Conservation (phyloP, 2,329 filamentous ascomycete genomes). For the Sporothrix curviconia region DNA sequence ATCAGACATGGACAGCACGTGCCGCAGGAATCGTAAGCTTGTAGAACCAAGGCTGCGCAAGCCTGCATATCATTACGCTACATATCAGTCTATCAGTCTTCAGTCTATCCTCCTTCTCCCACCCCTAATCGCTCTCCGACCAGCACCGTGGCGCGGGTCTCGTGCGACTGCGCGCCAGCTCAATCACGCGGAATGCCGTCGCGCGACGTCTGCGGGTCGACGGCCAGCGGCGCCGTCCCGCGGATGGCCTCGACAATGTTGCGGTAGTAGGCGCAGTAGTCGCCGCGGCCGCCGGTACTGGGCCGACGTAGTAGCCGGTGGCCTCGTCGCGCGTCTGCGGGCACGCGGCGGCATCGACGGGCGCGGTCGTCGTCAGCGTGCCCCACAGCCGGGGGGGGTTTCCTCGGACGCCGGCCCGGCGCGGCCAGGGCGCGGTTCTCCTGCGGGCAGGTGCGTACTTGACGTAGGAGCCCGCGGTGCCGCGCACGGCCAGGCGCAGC, state of each 20-base stretch:
- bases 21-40: too few relatives aligned
- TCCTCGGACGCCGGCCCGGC: constrained; percentile 19
- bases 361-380: constrained; percentile 32
- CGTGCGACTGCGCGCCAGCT: constrained; percentile 32
- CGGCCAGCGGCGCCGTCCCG: constrained; percentile 31
- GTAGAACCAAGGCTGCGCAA: too few relatives aligned
- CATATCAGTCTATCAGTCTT: background rate
- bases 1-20: background rate
- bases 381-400: constrained; percentile 28
- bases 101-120: background rate
- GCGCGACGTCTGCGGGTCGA: constrained; percentile 32
- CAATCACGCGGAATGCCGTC: constrained; percentile 34
- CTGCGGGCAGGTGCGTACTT: constrained; percentile 32
- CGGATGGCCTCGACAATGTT: constrained; percentile 35
- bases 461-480: constrained; percentile 47
- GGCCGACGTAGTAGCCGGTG: constrained; percentile 30
- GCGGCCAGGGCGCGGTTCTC: constrained; percentile 25
- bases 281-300: constrained; percentile 32
- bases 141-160: constrained; percentile 16
- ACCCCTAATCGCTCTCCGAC: background rate
- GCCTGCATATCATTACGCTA: background rate
- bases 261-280: constrained; percentile 35
- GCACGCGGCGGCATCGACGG: constrained; percentile 24
- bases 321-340: constrained; percentile 26
- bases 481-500: constrained; percentile 54